Conservation (phyloP, 495 filamentous ascomycete genomes). For the Niebla homalea region DNA sequence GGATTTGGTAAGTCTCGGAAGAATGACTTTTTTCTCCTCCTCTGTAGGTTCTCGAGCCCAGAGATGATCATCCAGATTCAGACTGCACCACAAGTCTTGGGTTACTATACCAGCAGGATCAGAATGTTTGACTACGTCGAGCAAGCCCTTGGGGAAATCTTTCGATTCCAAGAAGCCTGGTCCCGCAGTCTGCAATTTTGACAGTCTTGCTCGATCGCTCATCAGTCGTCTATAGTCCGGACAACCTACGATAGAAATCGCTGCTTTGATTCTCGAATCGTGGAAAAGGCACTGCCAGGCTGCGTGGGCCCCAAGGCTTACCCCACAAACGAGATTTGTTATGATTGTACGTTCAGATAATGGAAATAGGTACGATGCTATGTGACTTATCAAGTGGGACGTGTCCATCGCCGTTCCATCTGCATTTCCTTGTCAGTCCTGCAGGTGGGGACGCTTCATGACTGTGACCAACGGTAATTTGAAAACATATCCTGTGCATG, state of each 20-base stretch:
- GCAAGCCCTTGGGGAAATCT: slow-evolving; percentile 57
- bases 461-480: slow-evolving; percentile 33
- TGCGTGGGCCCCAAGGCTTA: slow-evolving; percentile 80
- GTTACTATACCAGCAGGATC: slow-evolving; percentile 57
- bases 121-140: slow-evolving; percentile 44
- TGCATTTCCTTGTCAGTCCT: slow-evolving; percentile 13
- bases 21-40: slow-evolving; percentile 27
- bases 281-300: slow-evolving; percentile 71
- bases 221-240: slow-evolving; percentile 75
- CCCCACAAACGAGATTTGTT: slow-evolving; percentile 61
- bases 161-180: slow-evolving; percentile 52
- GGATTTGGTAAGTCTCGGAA: slow-evolving; percentile 30
- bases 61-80: not conserved
- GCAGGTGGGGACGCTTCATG: not conserved
- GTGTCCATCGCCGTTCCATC: slow-evolving; percentile 68
- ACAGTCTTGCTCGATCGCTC: slow-evolving; percentile 60
- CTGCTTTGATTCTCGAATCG: slow-evolving; percentile 64
- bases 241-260: slow-evolving; percentile 72
- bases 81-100: not conserved
- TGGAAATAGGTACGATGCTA: slow-evolving; percentile 64
- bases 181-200: slow-evolving; percentile 50
- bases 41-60: slow-evolving; percentile 26
- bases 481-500: slow-evolving; percentile 87
- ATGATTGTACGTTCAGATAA: slow-evolving; percentile 38
- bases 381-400: slow-evolving; percentile 52